phyloP scores from a whole-genome alignment of 352 stramenopile genomes.

The Albugo laibachii region DNA sequence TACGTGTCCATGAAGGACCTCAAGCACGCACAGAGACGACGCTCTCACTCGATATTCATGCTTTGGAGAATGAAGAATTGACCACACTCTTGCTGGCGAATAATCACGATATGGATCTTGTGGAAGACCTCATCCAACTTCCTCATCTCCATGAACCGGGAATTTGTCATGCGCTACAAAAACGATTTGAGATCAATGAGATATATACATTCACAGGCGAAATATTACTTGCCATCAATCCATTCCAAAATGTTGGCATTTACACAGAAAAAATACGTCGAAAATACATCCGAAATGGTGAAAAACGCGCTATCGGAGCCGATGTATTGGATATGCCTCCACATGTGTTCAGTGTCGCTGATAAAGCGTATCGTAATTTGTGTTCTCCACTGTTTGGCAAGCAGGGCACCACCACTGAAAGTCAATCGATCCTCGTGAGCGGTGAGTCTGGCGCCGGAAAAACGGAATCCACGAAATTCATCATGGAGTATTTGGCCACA shows the following conservation, averaged over 20 bases:
- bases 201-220: conserved; percentile 86
- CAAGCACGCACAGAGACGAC: conserved; percentile 22
- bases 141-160: conserved; percentile 87
- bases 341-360: conserved; percentile 83
- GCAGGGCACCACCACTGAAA: conserved; percentile 15
- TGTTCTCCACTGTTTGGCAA: conserved; percentile 13
- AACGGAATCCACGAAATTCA: conserved; percentile 93
- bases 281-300: conserved; percentile 72
- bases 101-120: conserved; percentile 72
- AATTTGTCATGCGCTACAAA: conserved; percentile 84
- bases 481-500: conserved; percentile 89
- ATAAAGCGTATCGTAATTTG: conserved; percentile 75
- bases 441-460: conserved; percentile 89
- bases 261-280: conserved; percentile 75
- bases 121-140: conserved; percentile 86
- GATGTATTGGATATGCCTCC: conserved; percentile 65
- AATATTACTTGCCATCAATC: conserved; percentile 75
- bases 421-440: conserved; percentile 87
- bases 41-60: conserved; percentile 27
- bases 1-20: conserved; percentile 33
- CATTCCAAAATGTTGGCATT: conserved; percentile 74
- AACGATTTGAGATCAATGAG: conserved; percentile 84
- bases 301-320: conserved; percentile 40
- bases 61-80: conserved; percentile 43
- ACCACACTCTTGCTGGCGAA: conserved; percentile 49